phyloP scores from a whole-genome alignment of 164 flowering plant species.

The Piper betle region DNA sequence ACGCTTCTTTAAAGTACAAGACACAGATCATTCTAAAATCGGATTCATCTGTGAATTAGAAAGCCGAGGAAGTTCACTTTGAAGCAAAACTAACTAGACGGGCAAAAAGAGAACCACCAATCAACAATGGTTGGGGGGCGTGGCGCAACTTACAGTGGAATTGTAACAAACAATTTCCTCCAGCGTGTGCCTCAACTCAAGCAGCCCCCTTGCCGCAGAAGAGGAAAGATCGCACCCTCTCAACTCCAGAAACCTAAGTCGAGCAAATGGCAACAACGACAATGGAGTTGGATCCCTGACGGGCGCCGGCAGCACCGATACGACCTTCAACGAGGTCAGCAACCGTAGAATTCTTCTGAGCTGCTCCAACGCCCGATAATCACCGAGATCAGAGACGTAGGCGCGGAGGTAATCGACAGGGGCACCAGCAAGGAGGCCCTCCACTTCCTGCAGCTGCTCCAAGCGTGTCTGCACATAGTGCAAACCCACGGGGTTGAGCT shows the following conservation, averaged over 20 bases:
- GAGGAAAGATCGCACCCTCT: constrained; percentile 88
- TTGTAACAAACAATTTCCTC: constrained; percentile 83
- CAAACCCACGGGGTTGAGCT: constrained; percentile 82
- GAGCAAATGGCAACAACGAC: constrained; percentile 50
- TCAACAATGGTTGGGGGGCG: neutral
- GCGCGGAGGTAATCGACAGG: constrained; percentile 96
- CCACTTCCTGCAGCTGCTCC: constrained; percentile 74
- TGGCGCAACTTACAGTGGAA: constrained; percentile 90
- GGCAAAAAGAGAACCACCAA: neutral
- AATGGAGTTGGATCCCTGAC: constrained; percentile 72
- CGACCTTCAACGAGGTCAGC: constrained; percentile 71
- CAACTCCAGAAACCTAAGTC: constrained; percentile 73
- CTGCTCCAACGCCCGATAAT: constrained; percentile 92
- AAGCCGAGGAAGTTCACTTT: neutral
- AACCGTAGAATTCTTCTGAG: constrained; percentile 65
- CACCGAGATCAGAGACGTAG: constrained; percentile 92
- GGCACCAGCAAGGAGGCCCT: constrained; percentile 62
- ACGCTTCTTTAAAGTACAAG: neutral
- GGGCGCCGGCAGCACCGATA: constrained; percentile 46
- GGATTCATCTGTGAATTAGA: too few species aligned
- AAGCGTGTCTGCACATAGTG: constrained; percentile 87
- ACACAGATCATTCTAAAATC: too few species aligned
- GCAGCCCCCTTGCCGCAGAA: constrained; percentile 72
- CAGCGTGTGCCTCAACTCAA: constrained; percentile 68
- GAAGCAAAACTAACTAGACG: neutral